These are phyloP conservation scores for Brassica napus DNA, from an alignment of 345 rosid species.

Conservation along the genomic window Da-Ae NC_063437.1:18488001-18488500, in stretches of 20 bases:
- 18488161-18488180: conserved; percentile 71
- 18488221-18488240: conserved; percentile 59
- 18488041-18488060: conserved; percentile 70
- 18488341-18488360: conserved; percentile 75
- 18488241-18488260: conserved; percentile 56
- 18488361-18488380: conserved; percentile 77
- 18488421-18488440: conserved; percentile 53
- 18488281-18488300: conserved; percentile 94
- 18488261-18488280: conserved; percentile 57
- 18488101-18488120: conserved; percentile 51
- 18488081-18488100: conserved; percentile 53
- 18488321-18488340: conserved; percentile 44
- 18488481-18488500: conserved; percentile 98
- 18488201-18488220: conserved; percentile 59
- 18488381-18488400: conserved; percentile 69
- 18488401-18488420: conserved; percentile 71
- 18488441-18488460: conserved; percentile 74
- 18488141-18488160: conserved; percentile 56
- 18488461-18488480: conserved; percentile 60
- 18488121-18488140: conserved; percentile 96
- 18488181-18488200: conserved; percentile 69
- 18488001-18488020: conserved; percentile 77
- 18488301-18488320: conserved; percentile 80
- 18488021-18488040: conserved; percentile 67
- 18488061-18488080: conserved; percentile 30